Evolutionary conservation across 371 early-diverging fungal genomes (phyloP), one percentile per base, ranked within the genome.

Genomic region (Rhizopus stolonifer): DNA sequence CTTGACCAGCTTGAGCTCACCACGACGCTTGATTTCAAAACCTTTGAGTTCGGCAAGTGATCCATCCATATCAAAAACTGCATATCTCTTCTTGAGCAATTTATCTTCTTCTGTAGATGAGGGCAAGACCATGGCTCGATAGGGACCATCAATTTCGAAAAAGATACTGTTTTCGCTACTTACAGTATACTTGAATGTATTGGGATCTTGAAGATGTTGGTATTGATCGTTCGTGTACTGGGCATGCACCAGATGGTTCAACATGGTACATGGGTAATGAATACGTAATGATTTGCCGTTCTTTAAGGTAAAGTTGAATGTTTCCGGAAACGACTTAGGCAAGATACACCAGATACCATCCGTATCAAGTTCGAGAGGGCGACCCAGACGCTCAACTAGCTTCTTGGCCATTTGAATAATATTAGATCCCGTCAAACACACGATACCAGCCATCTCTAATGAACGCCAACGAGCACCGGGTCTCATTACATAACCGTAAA

Each of bases 321-420:
- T 92, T 58, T 95, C 93, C 0, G 99, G 99, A 57, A 99, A 99
- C 0, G 82, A 80, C 15, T 82, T 70, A 0, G 99, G 99, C 29
- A 99, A 72, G 24, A 98, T 91, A 71, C 98, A 97, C 99, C 99
- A 99, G 61, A 99, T 99, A 53, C 99, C 99, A 67, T 99, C 99
- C 7, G 99, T 99, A 72, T 99, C 99, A 48, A 99, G 69, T 77
- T 99, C 99, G 6, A 99, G 80, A 2, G 99, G 96, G 14, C 96
- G 84, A 7, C 99, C 99, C 44, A 99, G 77, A 38, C 91, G 86
- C 58, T 99, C 99, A 1, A 99, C 90, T 7, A 96, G 77, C 43
- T 88, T 73, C 24, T 96, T 86, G 8, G 99, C 99, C 82, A 93
- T 85, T 69, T 96, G 98, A 61, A 99, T 99, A 64, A 99, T 99